Base-by-base conservation (phyloP, 306 rosid genomes). In the Castanopsis chinensis region DNA sequence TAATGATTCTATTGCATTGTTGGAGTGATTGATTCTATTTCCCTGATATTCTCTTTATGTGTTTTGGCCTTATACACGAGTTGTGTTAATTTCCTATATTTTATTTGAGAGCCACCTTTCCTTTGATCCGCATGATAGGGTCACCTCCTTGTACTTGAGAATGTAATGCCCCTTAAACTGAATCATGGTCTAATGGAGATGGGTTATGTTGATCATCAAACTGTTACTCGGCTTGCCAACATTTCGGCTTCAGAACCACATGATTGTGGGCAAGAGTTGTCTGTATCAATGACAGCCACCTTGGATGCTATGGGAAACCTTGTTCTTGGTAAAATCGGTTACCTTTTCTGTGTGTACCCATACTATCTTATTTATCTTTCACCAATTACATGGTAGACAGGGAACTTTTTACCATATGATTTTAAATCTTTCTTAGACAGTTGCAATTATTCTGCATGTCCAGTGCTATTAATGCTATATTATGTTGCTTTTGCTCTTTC, bases 151-250 rank as follows among this genome's bases (percentile, higher is more conserved):
- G 90, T 80, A 71, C 84, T 94, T 68, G 78, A 94, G 83, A 91
- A 92, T 78, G 87, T 87, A 71, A 81, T 82, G 69, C 83, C 78
- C 82, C 86, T 92, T 83, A 81, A 76, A 51, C 76, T 92, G 84
- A 92, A 91, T 85, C 98, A 92, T 86, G 98, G 94, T 76, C 78
- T 91, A 79, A 94, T 94, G 98, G 98, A 94, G 85, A 90, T 73
- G 18, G 92, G 94, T 60, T 94, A 94, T 84, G 87, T 91, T 76
- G 83, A 85, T 78, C 94, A 94, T 82, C 78, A 86, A 77, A 69
- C 73, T 70, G 65, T 82, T 41, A 37, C 79, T 77, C 76, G 68
- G 2, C 68, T 57, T 76, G 86, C 85, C 65, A 53, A 77, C 64
- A 35, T 74, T 54, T 86, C 82, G 69, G 79, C 82, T 84, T 69